Base-by-base conservation (phyloP, 805 yeast species). In the Saturnispora gosingensis region DNA sequence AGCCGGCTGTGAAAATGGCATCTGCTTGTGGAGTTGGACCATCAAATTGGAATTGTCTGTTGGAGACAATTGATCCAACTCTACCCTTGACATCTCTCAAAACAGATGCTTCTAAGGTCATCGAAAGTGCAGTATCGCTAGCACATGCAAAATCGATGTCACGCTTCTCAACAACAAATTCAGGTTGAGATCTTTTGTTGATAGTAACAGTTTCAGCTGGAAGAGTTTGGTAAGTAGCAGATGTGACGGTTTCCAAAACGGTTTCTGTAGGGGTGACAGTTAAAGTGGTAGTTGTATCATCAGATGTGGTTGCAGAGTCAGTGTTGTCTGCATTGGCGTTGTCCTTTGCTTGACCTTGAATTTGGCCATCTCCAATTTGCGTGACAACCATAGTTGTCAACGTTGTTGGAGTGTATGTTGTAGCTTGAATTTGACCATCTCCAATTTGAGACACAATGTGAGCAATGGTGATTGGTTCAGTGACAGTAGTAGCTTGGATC, bases 21-120 rank as follows among this genome's bases (percentile, higher is more conserved):
- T 85, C 86, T 34, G 85, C 87, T 74, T 84, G 91, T 63, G 90
- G 89, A 71, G 86, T 83, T 53, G 86, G 86, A 65, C 87, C 87
- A 65, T 83, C 87, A 64, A 81, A 82, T 71, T 82, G 88, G 77
- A 82, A 81, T 73, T 84, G 91, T 73, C 85, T 76, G 81, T 83
- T 84, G 50, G 89, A 82, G 60, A 84, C 91, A 69, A 84, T 82
- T 48, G 88, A 78, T 59, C 90, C 90, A 58, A 84, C 69, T 76
- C 91, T 80, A 45, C 85, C 85, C 55, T 71, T 58, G 35, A 75
- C 64, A 62, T 84, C 91, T 11, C 71, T 75, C 61, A 85, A 72
- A 46, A 78, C 61, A 58, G 80, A 68, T 20, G 61, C 71, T 38
- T 72, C 67, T 62, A 85, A 74, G 36, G 74, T 70, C 75, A 83